Conservation (phyloP, 768 basidiomycete species). For the Neoboletus brunneissimus region DNA sequence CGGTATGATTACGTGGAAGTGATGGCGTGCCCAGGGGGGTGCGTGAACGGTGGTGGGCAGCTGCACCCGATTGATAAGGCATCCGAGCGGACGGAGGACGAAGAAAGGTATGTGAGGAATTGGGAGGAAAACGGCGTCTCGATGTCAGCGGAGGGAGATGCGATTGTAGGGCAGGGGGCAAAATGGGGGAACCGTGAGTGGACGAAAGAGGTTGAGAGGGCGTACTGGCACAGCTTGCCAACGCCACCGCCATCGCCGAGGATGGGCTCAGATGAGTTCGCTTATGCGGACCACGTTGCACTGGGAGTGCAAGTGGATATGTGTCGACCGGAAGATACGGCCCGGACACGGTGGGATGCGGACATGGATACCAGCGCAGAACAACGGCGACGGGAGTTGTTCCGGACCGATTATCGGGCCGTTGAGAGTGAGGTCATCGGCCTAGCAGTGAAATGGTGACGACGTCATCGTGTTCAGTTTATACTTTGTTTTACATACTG, state of each 20-base stretch:
- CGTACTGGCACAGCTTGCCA: constrained; percentile 67
- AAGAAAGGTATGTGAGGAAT: constrained; percentile 64
- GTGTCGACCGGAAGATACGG: constrained; percentile 33
- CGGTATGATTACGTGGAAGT: constrained; percentile 92
- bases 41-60: constrained; percentile 97
- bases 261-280: constrained; percentile 7
- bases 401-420: constrained; percentile 80
- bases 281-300: constrained; percentile 38
- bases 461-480: constrained; percentile 10
- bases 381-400: constrained; percentile 41
- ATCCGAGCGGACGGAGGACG: constrained; percentile 40
- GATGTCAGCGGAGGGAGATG: constrained; percentile 11
- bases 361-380: constrained; percentile 45
- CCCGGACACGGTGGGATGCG: constrained; percentile 34
- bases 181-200: constrained; percentile 84
- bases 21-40: constrained; percentile 98
- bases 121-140: constrained; percentile 57
- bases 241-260: constrained; percentile 47
- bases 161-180: constrained; percentile 36
- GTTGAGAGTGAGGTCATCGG: constrained; percentile 85
- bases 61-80: constrained; percentile 21
- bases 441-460: constrained; percentile 69
- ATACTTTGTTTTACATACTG: constrained; percentile 15
- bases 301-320: constrained; percentile 40
- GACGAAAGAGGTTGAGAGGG: constrained; percentile 75